Base-by-base conservation (phyloP, 805 yeast genomes). In the Wickerhamomyces subpelliculosus region DNA sequence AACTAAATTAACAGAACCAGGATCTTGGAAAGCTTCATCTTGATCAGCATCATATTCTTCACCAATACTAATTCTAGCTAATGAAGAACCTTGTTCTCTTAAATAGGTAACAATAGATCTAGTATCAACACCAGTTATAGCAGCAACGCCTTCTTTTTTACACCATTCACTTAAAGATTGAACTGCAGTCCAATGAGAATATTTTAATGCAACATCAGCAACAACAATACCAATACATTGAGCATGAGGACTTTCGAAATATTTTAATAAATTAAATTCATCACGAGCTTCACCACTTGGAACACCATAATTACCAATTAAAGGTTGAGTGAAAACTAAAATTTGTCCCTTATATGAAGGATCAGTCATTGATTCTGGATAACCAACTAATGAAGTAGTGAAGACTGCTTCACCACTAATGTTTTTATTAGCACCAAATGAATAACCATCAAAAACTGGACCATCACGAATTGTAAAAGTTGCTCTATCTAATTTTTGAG, bases 161-260 rank as follows among this genome's bases (percentile, higher is more conserved):
- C 98, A 93, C 98, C 97, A 93, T 52, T 84, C 85, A 43, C 86
- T 84, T 41, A 93, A 73, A 16, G 95, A 82, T 68, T 93, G 97
- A 25, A 93, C 96, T 4, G 99, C 99, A 27, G 97, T 89, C 98
- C 98, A 93, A 62, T 93, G 99, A n/a, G 96, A 86, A 64, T 90
- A 87, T 60, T 88, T 75, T 73, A 89, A 75, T 18, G 98, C 97
- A 39, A 78, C 96, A 57, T 93, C 96, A 31, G 95, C 84, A 21
- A 93, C 98, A 35, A 93, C 95, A 42, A 93, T 87, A 51, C 97
- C 99, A 44, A 84, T 80, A 65, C 97, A 89, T 65, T 93, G 97
- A 40, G 86, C 80, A 50, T 74, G 76, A 5, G 97, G 93, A 41
- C 89, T 77, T 68, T 93, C 99, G 65, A 93, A 82, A 64, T 86